Base-by-base conservation (phyloP, 2,329 filamentous ascomycete species). In the Orbilia oligospora region DNA sequence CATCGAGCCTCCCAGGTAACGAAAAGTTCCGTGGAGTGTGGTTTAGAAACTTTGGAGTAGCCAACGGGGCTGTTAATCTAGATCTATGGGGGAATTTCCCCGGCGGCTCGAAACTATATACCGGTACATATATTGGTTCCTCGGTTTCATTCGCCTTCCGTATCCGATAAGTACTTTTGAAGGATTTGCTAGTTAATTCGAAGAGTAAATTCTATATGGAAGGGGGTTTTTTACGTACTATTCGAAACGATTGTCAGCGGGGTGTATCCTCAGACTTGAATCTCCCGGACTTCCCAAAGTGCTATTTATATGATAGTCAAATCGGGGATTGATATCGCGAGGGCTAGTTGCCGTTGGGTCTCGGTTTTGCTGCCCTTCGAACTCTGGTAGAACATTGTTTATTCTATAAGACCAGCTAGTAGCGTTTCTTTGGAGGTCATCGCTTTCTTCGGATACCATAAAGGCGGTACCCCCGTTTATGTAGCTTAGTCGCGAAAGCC, bases 161-260 rank as follows among this genome's bases (percentile, higher is more conserved):
- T n/a, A 77, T 64, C 2, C 73, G 66, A 48, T 77, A 77, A 5
- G 58, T 77, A 24, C 73, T 76, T 20, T 61, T n/a, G 46, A 49
- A 27, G 20, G 48, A 1, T 24, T 27, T 9, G 22, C 38, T 41
- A 58, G 53, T n/a, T 14, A 14, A n/a, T 27, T 55, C 12, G 30
- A 44, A 1, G 10, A 14, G 20, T 16, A 5, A 30, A n/a, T 24
- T 3, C 3, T 4, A 12, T 53, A 27, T 4, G 9, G 20, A n/a
- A 6, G 27, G 20, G 9, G 6, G 56, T 51, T 4, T 51, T 4
- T 14, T 41, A 41, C 38, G 14, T 71, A 77, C 73, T 77, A 67
- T 49, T 77, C 73, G 44, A 77, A 77, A n/a, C 73, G 73, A n/a
- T 68, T 49, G 24, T 77, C 73, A 2, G 73, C 73, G 1, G 73